Conservation (phyloP, 495 filamentous ascomycete genomes). For the Eremomyces bilateralis region DNA sequence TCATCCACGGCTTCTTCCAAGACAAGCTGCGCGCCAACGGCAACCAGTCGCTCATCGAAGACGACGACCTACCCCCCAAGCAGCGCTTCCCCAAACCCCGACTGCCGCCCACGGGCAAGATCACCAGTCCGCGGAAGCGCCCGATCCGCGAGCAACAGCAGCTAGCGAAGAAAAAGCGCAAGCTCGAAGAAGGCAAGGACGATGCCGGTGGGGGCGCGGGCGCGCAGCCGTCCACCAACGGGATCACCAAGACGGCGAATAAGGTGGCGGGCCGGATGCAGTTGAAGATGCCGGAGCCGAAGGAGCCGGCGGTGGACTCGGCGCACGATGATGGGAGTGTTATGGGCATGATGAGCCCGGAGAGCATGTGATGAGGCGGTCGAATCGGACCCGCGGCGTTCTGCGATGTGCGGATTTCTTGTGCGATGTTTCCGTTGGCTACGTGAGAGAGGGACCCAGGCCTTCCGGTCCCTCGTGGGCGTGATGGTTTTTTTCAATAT, state of each 20-base stretch:
- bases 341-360: not conserved
- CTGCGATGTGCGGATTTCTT: no score
- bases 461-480: no score
- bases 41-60: constrained; percentile 70
- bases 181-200: constrained; percentile 17
- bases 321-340: no score
- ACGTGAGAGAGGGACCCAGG: no score
- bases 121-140: constrained; percentile 71
- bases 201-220: constrained; percentile 3
- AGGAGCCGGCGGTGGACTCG: not conserved
- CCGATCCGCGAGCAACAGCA: constrained; percentile 54
- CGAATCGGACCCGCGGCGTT: no score
- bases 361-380: no score
- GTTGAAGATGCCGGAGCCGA: not conserved
- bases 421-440: no score
- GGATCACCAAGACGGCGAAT: not conserved
- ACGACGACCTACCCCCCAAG: constrained; percentile 83
- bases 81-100: constrained; percentile 82
- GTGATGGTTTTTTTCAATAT: no score
- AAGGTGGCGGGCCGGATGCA: constrained; percentile 1
- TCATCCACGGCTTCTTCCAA: constrained; percentile 77
- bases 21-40: constrained; percentile 63
- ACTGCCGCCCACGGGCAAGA: constrained; percentile 87
- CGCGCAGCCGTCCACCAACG: not conserved
- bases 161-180: constrained; percentile 47